A percentile compares a stretch with the other conserved stretches of the same genome.
These are phyloP conservation scores for Cryptosporidium parvum DNA, from an alignment of 169 alveolate species.

Conservation along the genomic window DNA sequence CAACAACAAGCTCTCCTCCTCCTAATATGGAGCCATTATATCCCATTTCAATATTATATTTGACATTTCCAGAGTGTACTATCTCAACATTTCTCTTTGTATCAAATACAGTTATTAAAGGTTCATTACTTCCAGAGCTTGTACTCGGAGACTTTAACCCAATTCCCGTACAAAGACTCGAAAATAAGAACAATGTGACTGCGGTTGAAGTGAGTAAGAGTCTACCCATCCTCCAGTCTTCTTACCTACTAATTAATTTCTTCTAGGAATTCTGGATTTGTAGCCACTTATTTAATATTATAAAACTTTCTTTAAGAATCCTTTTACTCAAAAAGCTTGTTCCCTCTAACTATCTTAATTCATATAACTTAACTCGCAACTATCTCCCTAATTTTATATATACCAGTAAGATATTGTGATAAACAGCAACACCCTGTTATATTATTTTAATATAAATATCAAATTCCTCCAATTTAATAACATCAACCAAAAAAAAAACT, in stretches of 20 bases:
- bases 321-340: neutral
- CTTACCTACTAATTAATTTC: neutral
- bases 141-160: conserved; percentile 8
- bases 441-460: too few relatives aligned
- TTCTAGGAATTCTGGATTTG: neutral
- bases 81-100: conserved; percentile 9
- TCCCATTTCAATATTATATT: neutral
- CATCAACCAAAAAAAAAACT: neutral
- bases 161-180: conserved; percentile 12
- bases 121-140: neutral
- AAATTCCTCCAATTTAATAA: neutral
- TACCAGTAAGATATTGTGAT: too few relatives aligned
- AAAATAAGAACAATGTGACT: neutral
- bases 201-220: neutral
- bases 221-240: conserved; percentile 12
- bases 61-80: neutral
- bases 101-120: conserved; percentile 1
- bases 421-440: neutral
- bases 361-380: neutral
- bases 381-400: too few relatives aligned
- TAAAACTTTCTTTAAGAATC: too few relatives aligned
- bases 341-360: neutral
- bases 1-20: conserved; percentile 55
- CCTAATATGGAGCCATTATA: neutral
- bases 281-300: too few relatives aligned